These are phyloP conservation scores for Isatis tinctoria DNA, from an alignment of 345 rosid species.

Conservation along the genomic window DNA sequence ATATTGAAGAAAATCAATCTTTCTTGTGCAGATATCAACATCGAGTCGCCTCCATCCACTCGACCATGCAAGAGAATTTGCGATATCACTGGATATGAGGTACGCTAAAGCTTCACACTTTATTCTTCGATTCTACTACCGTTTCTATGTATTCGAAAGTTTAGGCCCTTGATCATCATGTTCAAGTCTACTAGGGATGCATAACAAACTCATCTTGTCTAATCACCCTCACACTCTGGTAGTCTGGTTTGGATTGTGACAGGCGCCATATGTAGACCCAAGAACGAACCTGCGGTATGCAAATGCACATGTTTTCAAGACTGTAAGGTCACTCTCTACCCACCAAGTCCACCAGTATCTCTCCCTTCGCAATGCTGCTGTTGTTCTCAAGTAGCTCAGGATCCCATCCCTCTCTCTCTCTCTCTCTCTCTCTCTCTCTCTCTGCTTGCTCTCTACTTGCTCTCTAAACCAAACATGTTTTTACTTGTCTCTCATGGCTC, in stretches of 20 bases:
- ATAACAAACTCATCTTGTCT: too few relatives aligned
- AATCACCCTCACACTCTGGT: neutral
- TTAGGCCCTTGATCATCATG: neutral
- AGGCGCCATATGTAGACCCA: constrained; percentile 89
- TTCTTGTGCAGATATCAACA: constrained; percentile 55
- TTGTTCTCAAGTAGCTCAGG: constrained; percentile 53
- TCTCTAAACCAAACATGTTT: too few relatives aligned
- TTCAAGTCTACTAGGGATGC: too few relatives aligned
- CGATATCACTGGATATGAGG: constrained; percentile 90
- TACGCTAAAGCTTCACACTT: constrained; percentile 9
- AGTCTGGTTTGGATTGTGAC: constrained; percentile 18
- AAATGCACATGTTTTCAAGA: constrained; percentile 71
- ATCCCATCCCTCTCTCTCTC: neutral
- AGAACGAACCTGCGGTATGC: constrained; percentile 83
- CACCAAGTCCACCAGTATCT: constrained; percentile 85
- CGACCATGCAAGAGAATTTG: constrained; percentile 81
- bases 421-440: neutral
- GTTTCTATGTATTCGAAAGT: too few relatives aligned
- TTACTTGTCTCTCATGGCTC: too few relatives aligned
- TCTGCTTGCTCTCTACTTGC: too few relatives aligned
- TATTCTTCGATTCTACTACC: too few relatives aligned
- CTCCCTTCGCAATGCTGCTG: constrained; percentile 79
- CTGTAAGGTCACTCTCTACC: constrained; percentile 71
- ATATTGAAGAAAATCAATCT: neutral
- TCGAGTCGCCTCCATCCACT: constrained; percentile 86